A percentile compares a stretch with the other conserved stretches of the same genome.
These are phyloP conservation scores for Beauveria varroae DNA, from an alignment of 2,329 filamentous ascomycete species.

Conservation along the genomic window DNA sequence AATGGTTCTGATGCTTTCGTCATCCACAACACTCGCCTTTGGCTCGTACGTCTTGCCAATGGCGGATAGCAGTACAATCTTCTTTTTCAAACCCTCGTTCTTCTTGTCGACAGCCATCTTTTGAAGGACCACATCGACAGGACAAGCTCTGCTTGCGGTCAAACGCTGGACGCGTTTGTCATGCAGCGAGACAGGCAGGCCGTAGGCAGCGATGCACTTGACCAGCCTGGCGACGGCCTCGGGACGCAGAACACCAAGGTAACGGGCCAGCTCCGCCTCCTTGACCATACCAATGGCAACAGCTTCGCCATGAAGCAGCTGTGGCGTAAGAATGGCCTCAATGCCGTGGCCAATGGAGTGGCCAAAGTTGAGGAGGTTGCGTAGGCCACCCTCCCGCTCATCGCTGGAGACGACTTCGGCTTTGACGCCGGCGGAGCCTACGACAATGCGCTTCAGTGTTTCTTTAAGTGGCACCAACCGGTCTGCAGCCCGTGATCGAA, in stretches of 20 bases:
- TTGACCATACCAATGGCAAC: slow-evolving; percentile 98
- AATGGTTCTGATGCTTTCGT: slow-evolving; percentile 73
- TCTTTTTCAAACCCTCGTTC: slow-evolving; percentile 92
- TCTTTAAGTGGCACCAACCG: slow-evolving; percentile 64
- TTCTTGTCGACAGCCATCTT: slow-evolving; percentile 99
- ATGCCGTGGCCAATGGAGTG: slow-evolving; percentile 97
- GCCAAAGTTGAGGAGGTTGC: slow-evolving; percentile 94
- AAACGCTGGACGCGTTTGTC: slow-evolving; percentile 77
- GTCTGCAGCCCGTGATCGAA: slow-evolving; percentile 31
- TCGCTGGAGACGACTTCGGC: slow-evolving; percentile 90
- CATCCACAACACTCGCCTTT: slow-evolving; percentile 81
- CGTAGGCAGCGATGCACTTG: slow-evolving; percentile 93
- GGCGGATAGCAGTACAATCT: slow-evolving; percentile 83
- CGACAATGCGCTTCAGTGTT: slow-evolving; percentile 69
- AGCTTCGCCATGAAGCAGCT: slow-evolving; percentile 90
- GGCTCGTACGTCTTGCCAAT: slow-evolving; percentile 85
- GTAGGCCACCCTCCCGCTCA: slow-evolving; percentile 86
- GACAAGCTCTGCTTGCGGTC: slow-evolving; percentile 80
- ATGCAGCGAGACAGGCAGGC: slow-evolving; percentile 74
- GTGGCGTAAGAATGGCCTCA: slow-evolving; percentile 90
- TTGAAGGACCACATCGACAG: slow-evolving; percentile 73
- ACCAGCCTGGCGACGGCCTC: slow-evolving; percentile 82
- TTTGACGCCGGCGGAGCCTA: slow-evolving; percentile 89
- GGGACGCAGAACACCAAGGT: slow-evolving; percentile 76
- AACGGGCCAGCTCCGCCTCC: slow-evolving; percentile 87